Percentiles rank a stretch among this genome's conserved stretches.
Evolutionary conservation across 2,329 filamentous ascomycete species (phyloP).

Genomic region (Talaromyces sp.): DNA sequence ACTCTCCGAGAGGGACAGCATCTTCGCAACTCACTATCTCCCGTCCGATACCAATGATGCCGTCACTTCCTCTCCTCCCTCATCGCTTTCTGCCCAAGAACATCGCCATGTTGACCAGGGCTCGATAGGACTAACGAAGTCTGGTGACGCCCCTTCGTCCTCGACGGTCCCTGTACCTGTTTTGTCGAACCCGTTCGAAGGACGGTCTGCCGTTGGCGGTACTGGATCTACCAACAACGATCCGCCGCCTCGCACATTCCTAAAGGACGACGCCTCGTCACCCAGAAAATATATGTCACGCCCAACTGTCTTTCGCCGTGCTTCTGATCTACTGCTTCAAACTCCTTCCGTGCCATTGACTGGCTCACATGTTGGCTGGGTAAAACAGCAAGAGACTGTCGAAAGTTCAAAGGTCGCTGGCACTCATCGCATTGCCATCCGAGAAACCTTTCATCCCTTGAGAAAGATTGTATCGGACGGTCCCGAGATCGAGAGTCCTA

Average conservation of each 20-base stretch:
- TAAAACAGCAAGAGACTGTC: constrained; percentile 25
- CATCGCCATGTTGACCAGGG: constrained; percentile 25
- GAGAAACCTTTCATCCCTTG: constrained; percentile 24
- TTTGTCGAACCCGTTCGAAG: background rate
- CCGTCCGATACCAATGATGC: constrained; percentile 46
- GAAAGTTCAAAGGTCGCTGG: constrained; percentile 20
- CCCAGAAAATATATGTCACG: constrained; percentile 20
- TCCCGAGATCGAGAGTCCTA: constrained; percentile 22
- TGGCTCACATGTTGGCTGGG: constrained; percentile 26
- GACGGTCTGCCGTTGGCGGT: background rate
- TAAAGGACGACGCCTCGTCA: constrained; percentile 20
- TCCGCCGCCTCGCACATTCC: constrained; percentile 24
- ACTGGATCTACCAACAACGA: constrained; percentile 9
- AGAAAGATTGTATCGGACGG: constrained; percentile 26
- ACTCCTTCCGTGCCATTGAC: constrained; percentile 28
- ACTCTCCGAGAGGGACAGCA: constrained; percentile 61
- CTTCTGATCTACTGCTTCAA: constrained; percentile 26
- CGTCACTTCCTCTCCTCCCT: constrained; percentile 29
- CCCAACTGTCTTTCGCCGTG: constrained; percentile 19
- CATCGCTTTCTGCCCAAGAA: constrained; percentile 32
- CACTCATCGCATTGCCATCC: constrained; percentile 17
- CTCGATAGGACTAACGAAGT: constrained; percentile 27
- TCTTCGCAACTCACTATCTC: constrained; percentile 61
- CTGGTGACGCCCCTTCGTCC: constrained; percentile 29
- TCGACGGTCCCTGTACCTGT: constrained; percentile 20